Evolutionary conservation across 2,329 filamentous ascomycete species (phyloP), one percentile per base, ranked within the genome.

Genomic region (Colletotrichum acutatum): DNA sequence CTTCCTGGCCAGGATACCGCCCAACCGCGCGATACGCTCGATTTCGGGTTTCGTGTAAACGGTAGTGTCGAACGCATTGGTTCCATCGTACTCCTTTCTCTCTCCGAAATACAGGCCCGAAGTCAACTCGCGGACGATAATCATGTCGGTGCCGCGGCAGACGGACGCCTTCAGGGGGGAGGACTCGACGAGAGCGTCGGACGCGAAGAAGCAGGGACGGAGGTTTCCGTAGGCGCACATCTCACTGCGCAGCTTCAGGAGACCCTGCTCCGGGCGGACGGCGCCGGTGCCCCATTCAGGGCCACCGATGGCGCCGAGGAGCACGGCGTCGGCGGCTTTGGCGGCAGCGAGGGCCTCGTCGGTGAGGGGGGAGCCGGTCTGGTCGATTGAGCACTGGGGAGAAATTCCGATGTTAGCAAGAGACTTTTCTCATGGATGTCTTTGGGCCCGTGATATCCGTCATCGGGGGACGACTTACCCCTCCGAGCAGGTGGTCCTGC

Each of bases 71-170:
- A 34, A 34, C 11, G 32, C 32, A 3, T 34, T 34, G 11, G 32
- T 34, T 34, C 32, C 32, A 12, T 34, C 32, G 11, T 88, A 91
- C 83, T 98, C 95, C 78, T 91, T 93, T 70, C 95, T 90, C 60
- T 97, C 95, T 62, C 96, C 95, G 83, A 98, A 98, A 88, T 98
- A 98, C 83, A 98, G 95, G 59, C 96, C 95, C 24, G 94, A 94
- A 0, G 95, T 98, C 65, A 98, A 84, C 85, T 98, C 96, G 61
- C 96, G 94, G 75, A 98, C 92, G 80, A 98, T 93, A 85, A 94
- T 94, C 85, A 98, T 94, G 88, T 98, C 93, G 78, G 94, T 95
- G 79, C 94, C 95, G 75, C 91, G 89, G 88, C 94, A 97, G 75
- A 98, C 89, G 3, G 93, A 90, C 67, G 93, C 91, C 85, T 97